Base-by-base conservation (phyloP, 805 yeast species). In the Jamesozyma piceae region DNA sequence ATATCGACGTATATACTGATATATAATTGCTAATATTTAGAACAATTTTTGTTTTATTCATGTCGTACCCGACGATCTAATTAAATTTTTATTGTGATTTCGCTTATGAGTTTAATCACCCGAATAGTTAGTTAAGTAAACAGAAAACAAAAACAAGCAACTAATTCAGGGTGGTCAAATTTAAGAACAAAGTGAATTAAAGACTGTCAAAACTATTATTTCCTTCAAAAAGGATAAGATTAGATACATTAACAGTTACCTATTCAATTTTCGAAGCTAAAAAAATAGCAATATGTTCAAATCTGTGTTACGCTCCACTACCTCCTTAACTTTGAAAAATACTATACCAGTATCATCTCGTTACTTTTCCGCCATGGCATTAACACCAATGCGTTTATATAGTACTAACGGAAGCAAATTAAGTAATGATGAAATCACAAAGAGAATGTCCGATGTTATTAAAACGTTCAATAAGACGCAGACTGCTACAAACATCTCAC, bases 401-500 rank as follows among this genome's bases (percentile, higher is more conserved):
- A 60, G 75, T 17, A 75, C 82, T 41, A 74, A 80, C 37, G 38
- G 39, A n/a, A 42, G 21, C 8, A 45, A 42, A 15, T 68, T 88
- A 54, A 69, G 82, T 47, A 77, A 78, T 61, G 83, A 80, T 33
- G 96, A 86, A 61, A 89, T 89, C 50, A 75, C 87, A 53, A 72
- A 75, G 49, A 79, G 97, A 68, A 83, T 92, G 42, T 68, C 82
- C 48, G 85, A 82, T 56, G 95, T 92, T 44, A 72, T 82, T 64
- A 72, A 71, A 60, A 72, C 79, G 27, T 77, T 80, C 53, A 77
- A 73, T 63, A 80, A 81, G 66, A 74, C 75, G 49, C 66, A 75
- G 39, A 73, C 70, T 43, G 67, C 71, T 44, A 69, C 73, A 37
- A 50, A 54, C 33, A 52, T 64, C 37, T 48, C 55, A 20, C 40